Base-by-base conservation (phyloP, 352 stramenopile species). In the Pythium aquatile region DNA sequence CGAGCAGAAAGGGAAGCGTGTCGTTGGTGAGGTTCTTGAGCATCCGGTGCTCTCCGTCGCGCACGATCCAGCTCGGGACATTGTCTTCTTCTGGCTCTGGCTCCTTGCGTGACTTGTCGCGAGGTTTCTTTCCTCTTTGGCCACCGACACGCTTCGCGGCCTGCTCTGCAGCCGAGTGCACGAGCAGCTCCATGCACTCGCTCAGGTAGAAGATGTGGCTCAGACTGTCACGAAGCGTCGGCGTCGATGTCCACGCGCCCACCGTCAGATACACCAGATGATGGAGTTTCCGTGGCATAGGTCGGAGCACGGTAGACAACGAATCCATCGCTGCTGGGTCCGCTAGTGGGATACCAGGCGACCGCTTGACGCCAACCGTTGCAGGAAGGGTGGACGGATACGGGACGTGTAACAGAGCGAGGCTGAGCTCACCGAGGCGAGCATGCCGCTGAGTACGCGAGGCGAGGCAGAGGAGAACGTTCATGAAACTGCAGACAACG, bases 21-120 rank as follows among this genome's bases (percentile, higher is more conserved):
- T 81, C 72, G 60, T 84, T 79, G 9, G 79, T 89, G 56, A 93
- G 55, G 33, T 68, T 90, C 62, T 87, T 87, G 6, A 93, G 61
- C 26, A 88, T 70, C 13, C 79, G 65, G 53, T 93, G 84, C 37
- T 90, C 76, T 28, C 84, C 84, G 51, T 83, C 66, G 1, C 53
- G 29, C 14, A 81, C 74, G 13, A 75, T 40, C 60, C 63, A 75
- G 32, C 55, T 51, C 7, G 69, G 55, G 4, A 72, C 37, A 11
- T 74, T 61, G 33, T 79, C 72, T 14, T 79, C 68, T 59, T 70
- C 69, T 24, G 68, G 53, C 17, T 75, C 65, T 5, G 65, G 68
- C 29, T 81, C 72, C n/a, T 61, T 61, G n/a, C 61, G 44, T n/a
- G 53, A 58, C 39, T 67, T 48, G 29, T 71, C 32, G 29, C 68